These are phyloP conservation scores for Phaffia rhodozyma DNA, from an alignment of 1,284 basidiomycete genomes.

Conservation along the genomic window DNA sequence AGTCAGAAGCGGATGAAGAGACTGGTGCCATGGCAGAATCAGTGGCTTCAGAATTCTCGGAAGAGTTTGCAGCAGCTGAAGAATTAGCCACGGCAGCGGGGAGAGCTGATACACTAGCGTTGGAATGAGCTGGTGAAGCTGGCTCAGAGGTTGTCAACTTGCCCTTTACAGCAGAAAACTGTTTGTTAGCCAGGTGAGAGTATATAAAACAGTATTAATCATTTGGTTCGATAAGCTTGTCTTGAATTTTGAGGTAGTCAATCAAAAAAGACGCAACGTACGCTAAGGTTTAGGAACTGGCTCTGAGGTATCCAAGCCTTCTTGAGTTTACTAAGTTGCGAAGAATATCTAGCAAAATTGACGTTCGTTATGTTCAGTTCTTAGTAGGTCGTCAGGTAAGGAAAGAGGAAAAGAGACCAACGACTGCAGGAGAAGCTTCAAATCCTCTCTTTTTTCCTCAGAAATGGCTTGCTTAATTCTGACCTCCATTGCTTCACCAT, in stretches of 20 bases:
- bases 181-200: background rate
- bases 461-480: constrained; percentile 58
- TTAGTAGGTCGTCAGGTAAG: no score
- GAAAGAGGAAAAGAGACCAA: constrained; percentile 28
- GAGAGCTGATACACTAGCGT: background rate
- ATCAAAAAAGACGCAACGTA: background rate
- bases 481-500: constrained; percentile 45
- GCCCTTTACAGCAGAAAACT: background rate
- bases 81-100: no score
- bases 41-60: background rate
- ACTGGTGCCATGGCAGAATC: background rate
- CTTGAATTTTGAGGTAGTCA: no score
- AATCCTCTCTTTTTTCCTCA: constrained; percentile 47
- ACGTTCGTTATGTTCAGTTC: background rate
- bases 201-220: background rate
- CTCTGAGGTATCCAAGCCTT: constrained; percentile 4
- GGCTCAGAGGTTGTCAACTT: background rate
- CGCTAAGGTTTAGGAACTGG: background rate
- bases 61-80: background rate
- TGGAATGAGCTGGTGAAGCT: background rate
- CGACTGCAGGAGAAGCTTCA: constrained; percentile 69
- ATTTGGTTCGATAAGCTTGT: background rate
- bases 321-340: constrained; percentile 16
- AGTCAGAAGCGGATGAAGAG: background rate
- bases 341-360: constrained; percentile 7